These are phyloP conservation scores for Fusarium beomiforme DNA, from an alignment of 2,329 filamentous ascomycete species.

Conservation along the genomic window DNA sequence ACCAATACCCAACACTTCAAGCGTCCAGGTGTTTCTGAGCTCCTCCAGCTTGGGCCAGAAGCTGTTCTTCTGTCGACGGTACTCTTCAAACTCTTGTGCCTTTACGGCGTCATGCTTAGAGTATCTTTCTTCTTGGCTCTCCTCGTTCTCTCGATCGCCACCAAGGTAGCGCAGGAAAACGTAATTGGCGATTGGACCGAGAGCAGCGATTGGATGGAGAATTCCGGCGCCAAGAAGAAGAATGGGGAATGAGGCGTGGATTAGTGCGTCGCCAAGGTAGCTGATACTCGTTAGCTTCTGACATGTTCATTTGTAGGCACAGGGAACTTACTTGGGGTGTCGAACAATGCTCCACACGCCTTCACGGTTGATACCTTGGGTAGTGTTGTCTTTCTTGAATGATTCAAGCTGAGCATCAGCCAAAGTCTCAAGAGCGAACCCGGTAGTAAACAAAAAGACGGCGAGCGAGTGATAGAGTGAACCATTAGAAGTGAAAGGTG, in stretches of 20 bases:
- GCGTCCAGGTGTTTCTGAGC: background rate
- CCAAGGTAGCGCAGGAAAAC: conserved; percentile 8
- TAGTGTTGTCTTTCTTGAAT: background rate
- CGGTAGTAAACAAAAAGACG: conserved; percentile 7
- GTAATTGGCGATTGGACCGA: conserved; percentile 12
- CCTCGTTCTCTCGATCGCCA: conserved; percentile 8
- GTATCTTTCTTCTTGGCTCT: conserved; percentile 4
- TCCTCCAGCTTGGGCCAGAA: conserved; percentile 16
- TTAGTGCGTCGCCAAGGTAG: conserved; percentile 5
- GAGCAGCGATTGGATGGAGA: background rate
- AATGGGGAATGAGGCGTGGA: conserved; percentile 13
- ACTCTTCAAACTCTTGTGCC: background rate
- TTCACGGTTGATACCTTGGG: background rate
- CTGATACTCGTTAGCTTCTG: background rate
- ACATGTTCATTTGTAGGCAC: rapidly evolving
- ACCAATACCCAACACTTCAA: background rate
- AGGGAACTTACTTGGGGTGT: conserved; percentile 12
- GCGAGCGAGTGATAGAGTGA: background rate
- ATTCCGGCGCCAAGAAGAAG: conserved; percentile 2
- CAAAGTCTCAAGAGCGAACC: background rate
- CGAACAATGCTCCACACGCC: conserved; percentile 22
- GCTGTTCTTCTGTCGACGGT: conserved; percentile 14
- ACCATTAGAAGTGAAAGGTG: conserved; percentile 1
- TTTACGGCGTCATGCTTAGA: conserved; percentile 2
- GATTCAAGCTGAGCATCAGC: conserved; percentile 9